phyloP scores from a whole-genome alignment of 2,329 filamentous ascomycete genomes.

The Cytospora piceicola region DNA sequence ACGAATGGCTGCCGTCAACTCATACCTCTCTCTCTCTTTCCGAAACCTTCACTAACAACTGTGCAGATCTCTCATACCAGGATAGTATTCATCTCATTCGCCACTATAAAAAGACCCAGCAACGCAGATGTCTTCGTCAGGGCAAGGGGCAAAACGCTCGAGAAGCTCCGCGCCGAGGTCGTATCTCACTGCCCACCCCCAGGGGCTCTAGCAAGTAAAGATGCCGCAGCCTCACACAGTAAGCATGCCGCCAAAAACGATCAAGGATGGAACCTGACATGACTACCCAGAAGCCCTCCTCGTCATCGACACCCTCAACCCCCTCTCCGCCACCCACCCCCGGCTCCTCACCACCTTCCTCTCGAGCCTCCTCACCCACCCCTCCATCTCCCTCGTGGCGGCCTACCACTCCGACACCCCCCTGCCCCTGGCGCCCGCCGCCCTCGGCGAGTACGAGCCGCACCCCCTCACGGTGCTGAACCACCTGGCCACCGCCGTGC shows the following conservation, averaged over 20 bases:
- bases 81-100: conserved; percentile 77
- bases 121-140: conserved; percentile 70
- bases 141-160: conserved; percentile 62
- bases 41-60: conserved; percentile 14
- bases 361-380: conserved; percentile 64
- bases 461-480: conserved; percentile 72
- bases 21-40: neutral
- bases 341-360: conserved; percentile 70
- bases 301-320: conserved; percentile 79
- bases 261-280: conserved; percentile 29
- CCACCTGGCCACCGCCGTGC: conserved; percentile 87
- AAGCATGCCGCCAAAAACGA: conserved; percentile 3
- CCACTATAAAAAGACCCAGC: conserved; percentile 67
- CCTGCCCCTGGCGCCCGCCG: conserved; percentile 48
- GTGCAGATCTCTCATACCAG: conserved; percentile 65
- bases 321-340: conserved; percentile 58
- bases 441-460: conserved; percentile 62
- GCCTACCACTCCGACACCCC: conserved; percentile 85
- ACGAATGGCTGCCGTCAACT: neutral
- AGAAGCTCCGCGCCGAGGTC: conserved; percentile 64
- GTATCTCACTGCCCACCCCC: conserved; percentile 50
- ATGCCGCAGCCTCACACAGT: conserved; percentile 41
- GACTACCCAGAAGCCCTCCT: conserved; percentile 66
- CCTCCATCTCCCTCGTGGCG: conserved; percentile 72
- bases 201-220: conserved; percentile 43